Percentiles rank a stretch among this genome's conserved stretches.
These are phyloP conservation scores for Tirmania nivea DNA, from an alignment of 495 filamentous ascomycete genomes.

Conservation along the genomic window DNA sequence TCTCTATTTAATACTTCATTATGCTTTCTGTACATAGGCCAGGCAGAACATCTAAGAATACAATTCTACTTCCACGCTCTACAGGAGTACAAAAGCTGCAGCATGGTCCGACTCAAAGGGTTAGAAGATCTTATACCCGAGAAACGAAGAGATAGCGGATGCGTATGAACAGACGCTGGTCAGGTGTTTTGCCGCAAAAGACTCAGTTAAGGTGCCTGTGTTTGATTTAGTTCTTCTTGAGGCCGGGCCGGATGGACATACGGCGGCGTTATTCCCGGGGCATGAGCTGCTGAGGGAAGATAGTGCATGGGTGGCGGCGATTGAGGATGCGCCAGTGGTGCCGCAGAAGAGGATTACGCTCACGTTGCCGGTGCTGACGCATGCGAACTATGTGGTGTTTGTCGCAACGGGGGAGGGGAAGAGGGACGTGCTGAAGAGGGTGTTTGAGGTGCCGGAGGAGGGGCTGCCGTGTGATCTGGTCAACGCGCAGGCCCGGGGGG, in stretches of 20 bases:
- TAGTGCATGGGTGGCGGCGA: conserved; percentile 77
- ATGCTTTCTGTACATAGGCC: too few relatives aligned
- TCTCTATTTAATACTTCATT: too few relatives aligned
- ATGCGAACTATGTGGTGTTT: conserved; percentile 66
- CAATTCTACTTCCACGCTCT: too few relatives aligned
- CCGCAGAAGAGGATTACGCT: conserved; percentile 78
- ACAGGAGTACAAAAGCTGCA: too few relatives aligned
- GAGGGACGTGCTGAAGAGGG: conserved; percentile 74
- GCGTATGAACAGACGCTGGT: conserved; percentile 78
- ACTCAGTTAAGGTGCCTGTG: conserved; percentile 73
- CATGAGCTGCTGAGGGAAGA: conserved; percentile 71
- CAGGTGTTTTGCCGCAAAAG: conserved; percentile 55
- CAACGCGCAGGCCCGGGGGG: conserved; percentile 54
- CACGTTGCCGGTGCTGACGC: conserved; percentile 68
- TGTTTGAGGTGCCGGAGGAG: conserved; percentile 47
- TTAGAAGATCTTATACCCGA: too few relatives aligned
- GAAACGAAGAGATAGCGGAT: conserved; percentile 86
- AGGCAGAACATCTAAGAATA: too few relatives aligned
- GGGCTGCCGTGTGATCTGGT: conserved; percentile 66
- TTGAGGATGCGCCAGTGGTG: conserved; percentile 83
- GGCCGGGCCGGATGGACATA: conserved; percentile 88
- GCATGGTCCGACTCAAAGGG: too few relatives aligned
- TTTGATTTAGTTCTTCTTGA: conserved; percentile 88
- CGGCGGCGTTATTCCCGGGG: conserved; percentile 84
- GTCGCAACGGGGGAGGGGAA: conserved; percentile 76